These are phyloP conservation scores for Blastobotrys americana DNA, from an alignment of 805 yeast species.

Conservation along the genomic window DNA sequence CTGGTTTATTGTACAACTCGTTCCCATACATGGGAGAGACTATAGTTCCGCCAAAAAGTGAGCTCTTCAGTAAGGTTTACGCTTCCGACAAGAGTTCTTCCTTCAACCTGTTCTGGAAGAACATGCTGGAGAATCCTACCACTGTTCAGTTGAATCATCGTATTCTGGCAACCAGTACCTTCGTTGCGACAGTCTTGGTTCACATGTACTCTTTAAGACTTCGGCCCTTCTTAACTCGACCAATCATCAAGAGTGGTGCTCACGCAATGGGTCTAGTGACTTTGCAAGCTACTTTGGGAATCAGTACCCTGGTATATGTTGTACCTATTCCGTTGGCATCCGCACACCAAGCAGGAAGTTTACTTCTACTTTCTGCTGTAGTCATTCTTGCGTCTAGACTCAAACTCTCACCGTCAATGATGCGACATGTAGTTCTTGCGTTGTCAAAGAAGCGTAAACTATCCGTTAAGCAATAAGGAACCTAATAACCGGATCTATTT, in stretches of 20 bases:
- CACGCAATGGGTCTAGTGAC: slow-evolving; percentile 76
- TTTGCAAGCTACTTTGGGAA: slow-evolving; percentile 80
- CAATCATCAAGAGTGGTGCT: slow-evolving; percentile 50
- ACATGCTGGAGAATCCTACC: slow-evolving; percentile 87
- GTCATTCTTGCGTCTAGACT: slow-evolving; percentile 53
- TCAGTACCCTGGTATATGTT: slow-evolving; percentile 72
- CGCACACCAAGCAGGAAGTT: slow-evolving; percentile 94
- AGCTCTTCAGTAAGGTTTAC: slow-evolving; percentile 67
- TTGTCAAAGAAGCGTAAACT: too few species aligned
- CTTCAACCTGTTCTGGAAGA: slow-evolving; percentile 67
- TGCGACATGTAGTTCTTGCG: slow-evolving; percentile 9
- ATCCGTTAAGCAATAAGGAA: too few species aligned
- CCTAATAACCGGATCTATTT: too few species aligned
- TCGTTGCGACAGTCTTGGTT: slow-evolving; percentile 58
- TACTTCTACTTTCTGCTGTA: slow-evolving; percentile 78
- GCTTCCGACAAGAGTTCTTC: slow-evolving; percentile 47
- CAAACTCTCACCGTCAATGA: slow-evolving; percentile 44
- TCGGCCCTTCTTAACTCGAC: slow-evolving; percentile 49
- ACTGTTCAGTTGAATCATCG: slow-evolving; percentile 93
- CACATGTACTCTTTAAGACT: slow-evolving; percentile 60
- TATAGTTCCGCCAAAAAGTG: slow-evolving; percentile 69
- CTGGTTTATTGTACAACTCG: slow-evolving; percentile 91
- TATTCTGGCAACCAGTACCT: slow-evolving; percentile 73
- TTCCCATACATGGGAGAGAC: slow-evolving; percentile 89
- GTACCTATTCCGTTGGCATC: slow-evolving; percentile 94